Evolutionary conservation across 345 rosid species (phyloP).

Genomic region (Citrus mangshanensis): DNA sequence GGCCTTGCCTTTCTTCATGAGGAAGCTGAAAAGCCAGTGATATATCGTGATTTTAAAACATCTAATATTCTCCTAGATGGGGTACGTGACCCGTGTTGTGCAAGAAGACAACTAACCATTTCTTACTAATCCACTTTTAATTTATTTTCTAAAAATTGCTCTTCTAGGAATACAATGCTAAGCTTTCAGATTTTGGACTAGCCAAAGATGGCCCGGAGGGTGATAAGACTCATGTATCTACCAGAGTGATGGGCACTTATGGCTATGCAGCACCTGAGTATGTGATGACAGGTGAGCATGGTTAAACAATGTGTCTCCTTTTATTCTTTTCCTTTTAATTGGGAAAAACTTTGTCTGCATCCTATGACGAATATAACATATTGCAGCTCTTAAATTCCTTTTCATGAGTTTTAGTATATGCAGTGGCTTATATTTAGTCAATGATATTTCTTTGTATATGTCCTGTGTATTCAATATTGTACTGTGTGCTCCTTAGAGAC

Average conservation of each 20-base stretch:
- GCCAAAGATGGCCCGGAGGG: conserved; percentile 43
- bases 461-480: neutral
- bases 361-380: neutral
- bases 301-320: neutral
- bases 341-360: neutral
- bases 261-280: conserved; percentile 20
- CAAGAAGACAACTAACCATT: neutral
- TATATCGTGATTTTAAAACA: conserved; percentile 45
- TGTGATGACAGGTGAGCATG: conserved; percentile 31
- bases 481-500: neutral
- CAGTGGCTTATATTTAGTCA: neutral
- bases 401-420: neutral
- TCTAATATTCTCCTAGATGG: conserved; percentile 44
- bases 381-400: neutral
- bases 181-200: conserved; percentile 38
- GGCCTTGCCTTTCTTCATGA: conserved; percentile 51
- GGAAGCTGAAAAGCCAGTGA: conserved; percentile 45
- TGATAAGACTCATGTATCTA: conserved; percentile 15
- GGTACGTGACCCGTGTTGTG: conserved; percentile 22
- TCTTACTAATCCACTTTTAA: neutral
- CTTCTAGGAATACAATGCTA: conserved; percentile 36
- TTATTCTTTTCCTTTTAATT: neutral
- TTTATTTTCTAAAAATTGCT: neutral
- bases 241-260: conserved; percentile 16
- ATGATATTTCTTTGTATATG: neutral